Conservation (phyloP, 768 basidiomycete species). For the Mycena leptocephala region DNA sequence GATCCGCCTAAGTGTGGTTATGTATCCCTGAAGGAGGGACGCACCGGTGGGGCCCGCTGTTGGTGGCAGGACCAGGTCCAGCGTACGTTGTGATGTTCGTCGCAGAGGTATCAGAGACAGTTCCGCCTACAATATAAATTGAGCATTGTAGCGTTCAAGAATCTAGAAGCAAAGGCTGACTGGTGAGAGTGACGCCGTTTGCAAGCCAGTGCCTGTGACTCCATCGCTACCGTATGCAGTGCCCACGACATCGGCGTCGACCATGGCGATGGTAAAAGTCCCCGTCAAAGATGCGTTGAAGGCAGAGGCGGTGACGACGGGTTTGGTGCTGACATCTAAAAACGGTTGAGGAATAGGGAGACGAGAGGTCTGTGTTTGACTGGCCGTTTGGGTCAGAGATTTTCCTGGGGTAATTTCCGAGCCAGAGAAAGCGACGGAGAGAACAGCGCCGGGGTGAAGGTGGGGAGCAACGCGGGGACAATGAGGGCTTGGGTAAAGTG, state of each 20-base stretch:
- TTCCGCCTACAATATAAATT: slow-evolving; percentile 42
- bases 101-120: slow-evolving; percentile 62
- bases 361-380: slow-evolving; percentile 41
- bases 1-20: background rate
- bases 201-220: slow-evolving; percentile 88
- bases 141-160: background rate
- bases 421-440: slow-evolving; percentile 54
- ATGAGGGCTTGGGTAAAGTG: slow-evolving; percentile 76
- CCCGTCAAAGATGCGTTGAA: slow-evolving; percentile 67
- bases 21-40: slow-evolving; percentile 10
- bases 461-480: slow-evolving; percentile 72
- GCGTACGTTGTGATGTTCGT: slow-evolving; percentile 76
- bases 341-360: background rate
- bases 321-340: slow-evolving; percentile 71
- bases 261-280: slow-evolving; percentile 81
- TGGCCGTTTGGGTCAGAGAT: slow-evolving; percentile 69
- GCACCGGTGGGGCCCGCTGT: slow-evolving; percentile 84
- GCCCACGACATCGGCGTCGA: slow-evolving; percentile 82
- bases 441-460: slow-evolving; percentile 77
- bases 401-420: slow-evolving; percentile 70
- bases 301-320: slow-evolving; percentile 67
- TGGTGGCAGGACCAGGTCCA: slow-evolving; percentile 78
- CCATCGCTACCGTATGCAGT: slow-evolving; percentile 65
- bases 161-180: slow-evolving; percentile 48
- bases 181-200: slow-evolving; percentile 70